Base-by-base conservation (phyloP, 208 protist genomes). In the Leishmania lainsoni region DNA sequence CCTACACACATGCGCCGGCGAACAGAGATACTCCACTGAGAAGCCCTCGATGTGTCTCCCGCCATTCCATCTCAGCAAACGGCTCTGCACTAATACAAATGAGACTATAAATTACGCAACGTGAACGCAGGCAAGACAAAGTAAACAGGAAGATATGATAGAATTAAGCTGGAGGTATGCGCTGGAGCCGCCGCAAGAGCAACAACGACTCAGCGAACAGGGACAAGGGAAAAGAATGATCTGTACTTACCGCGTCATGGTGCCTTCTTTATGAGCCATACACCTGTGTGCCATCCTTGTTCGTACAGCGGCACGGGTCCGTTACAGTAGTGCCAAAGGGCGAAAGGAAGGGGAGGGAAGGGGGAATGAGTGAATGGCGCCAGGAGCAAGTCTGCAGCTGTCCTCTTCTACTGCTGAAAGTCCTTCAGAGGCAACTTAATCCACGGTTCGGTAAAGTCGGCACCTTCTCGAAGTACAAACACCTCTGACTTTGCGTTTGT, bases 391-490 rank as follows among this genome's bases (percentile, higher is more conserved):
- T 54, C 9, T 63, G 74, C 66, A 35, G 58, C 29, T 83, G 87
- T 26, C 9, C 69, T 73, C 42, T 2, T 20, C 69, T 73, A 73
- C 39, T 81, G 75, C 75, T 94, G 85, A 71, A 90, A 96, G 76
- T 96, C 91, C 77, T 85, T 89, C 65, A 96, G 78, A 3, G 91
- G 90, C 8, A 87, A 88, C 68, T 87, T 90, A n/a, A 95, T 76
- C 92, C 94, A 97, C 51, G 91, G 91, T 63, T 97, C 89, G 9
- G 87, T 92, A 79, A 97, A 97, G 58, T 94, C 89, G 35, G 75
- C 85, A 12, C 87, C 91, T 69, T 95, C 89, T 12, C 84, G 85
- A 48, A 96, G 86, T 22, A 97, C 83, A 81, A 93, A 95, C 26
- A 93, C 91, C 71, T 92, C 82, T 0, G 92, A 93, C 59, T 89